Percentiles rank a stretch among this genome's conserved stretches.
Conservation (phyloP, 192 early-diverging fungal species). For the Mortierella hygrophila region DNA sequence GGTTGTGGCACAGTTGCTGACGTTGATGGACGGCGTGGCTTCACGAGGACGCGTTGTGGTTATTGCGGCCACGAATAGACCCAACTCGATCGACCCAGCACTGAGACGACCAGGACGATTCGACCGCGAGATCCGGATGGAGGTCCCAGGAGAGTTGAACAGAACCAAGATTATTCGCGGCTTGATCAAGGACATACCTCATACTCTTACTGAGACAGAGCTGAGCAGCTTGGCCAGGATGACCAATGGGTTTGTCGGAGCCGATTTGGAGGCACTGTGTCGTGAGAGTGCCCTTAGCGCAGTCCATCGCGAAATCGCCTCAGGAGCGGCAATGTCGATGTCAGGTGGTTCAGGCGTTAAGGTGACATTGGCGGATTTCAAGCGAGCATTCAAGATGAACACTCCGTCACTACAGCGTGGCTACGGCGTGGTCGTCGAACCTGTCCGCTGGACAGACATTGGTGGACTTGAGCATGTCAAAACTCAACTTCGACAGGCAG, state of each 20-base stretch:
- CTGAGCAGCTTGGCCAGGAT: constrained; percentile 60
- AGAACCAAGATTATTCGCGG: constrained; percentile 75
- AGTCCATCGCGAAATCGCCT: constrained; percentile 52
- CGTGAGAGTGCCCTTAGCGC: constrained; percentile 82
- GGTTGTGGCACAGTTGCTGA: constrained; percentile 91
- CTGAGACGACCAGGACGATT: constrained; percentile 87
- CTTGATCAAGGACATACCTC: constrained; percentile 69
- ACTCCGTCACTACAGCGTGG: constrained; percentile 82
- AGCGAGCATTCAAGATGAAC: constrained; percentile 68
- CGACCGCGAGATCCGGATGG: constrained; percentile 87
- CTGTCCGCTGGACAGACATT: constrained; percentile 84
- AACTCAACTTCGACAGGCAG: constrained; percentile 81
- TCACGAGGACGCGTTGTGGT: constrained; percentile 76
- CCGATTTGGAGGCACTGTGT: constrained; percentile 89
- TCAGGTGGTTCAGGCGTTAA: constrained; percentile 14
- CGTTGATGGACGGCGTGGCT: constrained; percentile 88
- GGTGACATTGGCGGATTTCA: constrained; percentile 73
- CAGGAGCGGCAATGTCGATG: constrained; percentile 4
- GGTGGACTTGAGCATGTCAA: constrained; percentile 92
- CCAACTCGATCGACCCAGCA: constrained; percentile 88
- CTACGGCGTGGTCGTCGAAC: constrained; percentile 70
- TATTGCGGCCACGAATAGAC: constrained; percentile 91
- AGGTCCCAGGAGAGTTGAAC: constrained; percentile 75
- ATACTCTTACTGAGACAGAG: constrained; percentile 21
- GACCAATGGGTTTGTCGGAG: constrained; percentile 95